Base-by-base conservation (phyloP, 345 rosid genomes). In the Syzygium grande region DNA sequence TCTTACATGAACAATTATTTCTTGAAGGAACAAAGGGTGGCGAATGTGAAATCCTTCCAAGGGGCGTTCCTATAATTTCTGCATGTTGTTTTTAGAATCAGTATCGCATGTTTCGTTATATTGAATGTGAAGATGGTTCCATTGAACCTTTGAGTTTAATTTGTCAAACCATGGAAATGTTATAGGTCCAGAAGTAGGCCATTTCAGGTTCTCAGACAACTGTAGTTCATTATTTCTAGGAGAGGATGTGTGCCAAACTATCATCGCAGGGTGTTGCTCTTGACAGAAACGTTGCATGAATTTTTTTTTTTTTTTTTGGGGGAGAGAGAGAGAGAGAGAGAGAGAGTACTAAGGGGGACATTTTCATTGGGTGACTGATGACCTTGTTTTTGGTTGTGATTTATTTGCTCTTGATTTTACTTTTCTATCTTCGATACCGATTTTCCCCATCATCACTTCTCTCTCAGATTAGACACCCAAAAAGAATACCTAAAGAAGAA, bases 111-210 rank as follows among this genome's bases (percentile, higher is more conserved):
- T 73, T 73, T 41, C 3, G 63, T 58, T 25, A 21, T 38, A 34
- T 73, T 73, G 80, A 34, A 73, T 38, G 80, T 73, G 49, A 73
- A 73, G 49, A 73, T 73, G 49, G 80, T 73, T 73, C 80, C 49
- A 73, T 34, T 52, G 59, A 84, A 17, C 61, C 6, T 30, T 17
- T 51, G 41, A 84, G 85, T 51, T 52, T 84, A 52, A 38, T 38
- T 84, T 52, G 61, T 84, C 52, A 84, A 84, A 27, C 46, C 43
- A 51, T 49, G 80, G 80, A 73, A 73, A 73, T 73, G 80, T 73
- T 73, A 19, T 73, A 38, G 80, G 43, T 19, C 80, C 49, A 38
- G 80, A 34, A 73, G 80, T 73, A 73, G 49, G 49, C 78, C 38
- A 30, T 65, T 65, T 65, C 43, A 8, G 78, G 43, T 30, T 30